Evolutionary conservation across 352 stramenopile genomes (phyloP).

Genomic region (Nothophytophthora sp.): DNA sequence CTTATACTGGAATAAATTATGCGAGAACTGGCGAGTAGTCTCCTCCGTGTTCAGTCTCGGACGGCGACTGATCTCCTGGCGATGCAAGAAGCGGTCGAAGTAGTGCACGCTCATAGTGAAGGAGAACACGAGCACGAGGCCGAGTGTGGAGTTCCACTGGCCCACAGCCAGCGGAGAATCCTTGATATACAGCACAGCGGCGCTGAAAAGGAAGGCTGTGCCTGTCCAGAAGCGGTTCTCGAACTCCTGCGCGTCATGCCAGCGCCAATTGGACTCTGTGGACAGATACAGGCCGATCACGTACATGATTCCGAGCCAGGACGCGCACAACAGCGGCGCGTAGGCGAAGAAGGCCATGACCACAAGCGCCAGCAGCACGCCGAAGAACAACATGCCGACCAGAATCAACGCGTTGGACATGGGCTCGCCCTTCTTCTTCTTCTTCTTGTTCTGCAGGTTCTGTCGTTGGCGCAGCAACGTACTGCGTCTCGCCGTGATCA

Average conservation of each 20-base stretch:
- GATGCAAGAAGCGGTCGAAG: conserved; percentile 81
- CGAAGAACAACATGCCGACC: conserved; percentile 67
- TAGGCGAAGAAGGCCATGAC: conserved; percentile 86
- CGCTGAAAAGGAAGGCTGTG: conserved; percentile 92
- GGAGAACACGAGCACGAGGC: conserved; percentile 73
- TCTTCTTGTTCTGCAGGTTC: conserved; percentile 5
- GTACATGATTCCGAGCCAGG: conserved; percentile 82
- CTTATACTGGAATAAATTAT: conserved; percentile 86
- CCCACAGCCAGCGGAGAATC: conserved; percentile 91
- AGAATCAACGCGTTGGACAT: conserved; percentile 68
- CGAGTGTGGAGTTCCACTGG: conserved; percentile 69
- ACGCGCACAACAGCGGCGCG: conserved; percentile 76
- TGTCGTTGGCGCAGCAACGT: not conserved
- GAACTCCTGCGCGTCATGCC: conserved; percentile 93
- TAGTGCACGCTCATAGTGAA: conserved; percentile 84
- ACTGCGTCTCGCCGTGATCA: conserved; percentile 1
- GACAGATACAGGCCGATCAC: conserved; percentile 82
- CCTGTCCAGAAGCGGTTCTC: conserved; percentile 98
- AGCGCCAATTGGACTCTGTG: conserved; percentile 84
- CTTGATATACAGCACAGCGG: conserved; percentile 92
- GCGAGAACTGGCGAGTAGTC: conserved; percentile 42
- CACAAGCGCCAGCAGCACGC: conserved; percentile 59
- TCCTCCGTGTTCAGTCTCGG: conserved; percentile 59
- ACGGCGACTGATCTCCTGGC: conserved; percentile 69
- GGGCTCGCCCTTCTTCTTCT: conserved; percentile 36